phyloP scores from a whole-genome alignment of 2,329 filamentous ascomycete genomes.

The Colletotrichum somersetense region DNA sequence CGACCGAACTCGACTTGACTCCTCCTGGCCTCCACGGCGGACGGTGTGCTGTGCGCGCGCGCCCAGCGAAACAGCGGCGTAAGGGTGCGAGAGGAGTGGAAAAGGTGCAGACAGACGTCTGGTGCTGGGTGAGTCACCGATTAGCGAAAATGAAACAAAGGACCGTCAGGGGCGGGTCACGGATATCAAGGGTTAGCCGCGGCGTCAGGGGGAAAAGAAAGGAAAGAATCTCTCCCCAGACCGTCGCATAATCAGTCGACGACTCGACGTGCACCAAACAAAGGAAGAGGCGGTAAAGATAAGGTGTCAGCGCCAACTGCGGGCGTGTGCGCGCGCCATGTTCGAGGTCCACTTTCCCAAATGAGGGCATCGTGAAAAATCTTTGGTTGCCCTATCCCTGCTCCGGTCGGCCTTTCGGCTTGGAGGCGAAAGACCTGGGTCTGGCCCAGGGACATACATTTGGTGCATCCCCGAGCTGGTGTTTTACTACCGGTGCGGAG shows the following conservation, averaged over 20 bases:
- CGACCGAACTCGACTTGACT: background rate
- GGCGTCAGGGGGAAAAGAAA: background rate
- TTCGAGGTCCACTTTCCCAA: slow-evolving; percentile 27
- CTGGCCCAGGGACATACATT: too few species aligned
- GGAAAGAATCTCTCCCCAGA: background rate
- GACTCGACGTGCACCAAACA: background rate
- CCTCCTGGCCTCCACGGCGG: background rate
- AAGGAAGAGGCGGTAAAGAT: slow-evolving; percentile 1
- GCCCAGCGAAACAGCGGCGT: background rate
- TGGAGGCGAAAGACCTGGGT: background rate
- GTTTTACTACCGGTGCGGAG: too few species aligned
- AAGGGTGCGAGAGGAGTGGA: background rate
- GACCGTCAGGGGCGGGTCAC: background rate
- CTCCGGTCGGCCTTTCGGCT: background rate
- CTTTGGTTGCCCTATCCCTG: slow-evolving; percentile 36
- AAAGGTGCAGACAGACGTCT: background rate
- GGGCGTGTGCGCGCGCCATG: background rate
- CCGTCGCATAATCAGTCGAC: background rate
- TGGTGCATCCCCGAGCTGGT: too few species aligned
- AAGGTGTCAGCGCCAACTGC: slow-evolving; percentile 7
- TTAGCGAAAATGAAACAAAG: too few species aligned
- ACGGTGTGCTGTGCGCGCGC: background rate
- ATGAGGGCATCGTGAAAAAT: slow-evolving; percentile 42
- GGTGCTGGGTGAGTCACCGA: too few species aligned
- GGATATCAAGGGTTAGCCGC: too few species aligned